Evolutionary conservation across 495 filamentous ascomycete genomes (phyloP).

Genomic region (Achaetomiella virescens): DNA sequence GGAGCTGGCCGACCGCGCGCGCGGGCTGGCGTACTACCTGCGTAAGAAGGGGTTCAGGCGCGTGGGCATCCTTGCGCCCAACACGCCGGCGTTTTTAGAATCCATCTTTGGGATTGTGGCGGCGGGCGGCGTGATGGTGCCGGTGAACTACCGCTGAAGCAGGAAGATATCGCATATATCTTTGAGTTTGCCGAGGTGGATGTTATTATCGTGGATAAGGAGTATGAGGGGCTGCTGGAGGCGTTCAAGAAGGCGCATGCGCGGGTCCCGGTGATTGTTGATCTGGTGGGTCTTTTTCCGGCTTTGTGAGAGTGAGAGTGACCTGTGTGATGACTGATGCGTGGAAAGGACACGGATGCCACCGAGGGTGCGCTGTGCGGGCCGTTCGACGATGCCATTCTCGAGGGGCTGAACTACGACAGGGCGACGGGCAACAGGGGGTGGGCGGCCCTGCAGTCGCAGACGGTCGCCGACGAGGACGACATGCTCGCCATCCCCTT

Average conservation of each 20-base stretch:
- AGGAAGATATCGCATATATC: conserved; percentile 85
- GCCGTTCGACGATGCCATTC: conserved; percentile 76
- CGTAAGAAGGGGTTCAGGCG: conserved; percentile 61
- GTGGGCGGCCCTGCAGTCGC: conserved; percentile 69
- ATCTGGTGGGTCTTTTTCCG: conserved; percentile 37
- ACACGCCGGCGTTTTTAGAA: conserved; percentile 93
- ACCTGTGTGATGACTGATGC: conserved; percentile 4
- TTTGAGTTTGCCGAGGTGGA: conserved; percentile 81
- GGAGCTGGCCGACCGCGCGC: conserved; percentile 75
- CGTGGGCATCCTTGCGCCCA: conserved; percentile 76
- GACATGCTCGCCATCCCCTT: conserved; percentile 72
- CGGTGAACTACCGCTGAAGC: conserved; percentile 84
- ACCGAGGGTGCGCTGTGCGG: conserved; percentile 67
- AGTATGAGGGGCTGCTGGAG: conserved; percentile 66
- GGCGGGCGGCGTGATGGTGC: conserved; percentile 70
- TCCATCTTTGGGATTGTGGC: conserved; percentile 82
- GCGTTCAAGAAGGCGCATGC: conserved; percentile 54
- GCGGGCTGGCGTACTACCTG: conserved; percentile 82
- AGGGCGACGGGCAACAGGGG: conserved; percentile 52
- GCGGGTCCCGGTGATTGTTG: conserved; percentile 62
- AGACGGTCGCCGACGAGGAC: conserved; percentile 63
- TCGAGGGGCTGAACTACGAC: conserved; percentile 74
- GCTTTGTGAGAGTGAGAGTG: neutral
- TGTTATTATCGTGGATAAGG: conserved; percentile 77
- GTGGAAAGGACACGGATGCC: conserved; percentile 64